Evolutionary conservation across 1,284 basidiomycete species (phyloP).

Genomic region (Xerocomus amazonicus): DNA sequence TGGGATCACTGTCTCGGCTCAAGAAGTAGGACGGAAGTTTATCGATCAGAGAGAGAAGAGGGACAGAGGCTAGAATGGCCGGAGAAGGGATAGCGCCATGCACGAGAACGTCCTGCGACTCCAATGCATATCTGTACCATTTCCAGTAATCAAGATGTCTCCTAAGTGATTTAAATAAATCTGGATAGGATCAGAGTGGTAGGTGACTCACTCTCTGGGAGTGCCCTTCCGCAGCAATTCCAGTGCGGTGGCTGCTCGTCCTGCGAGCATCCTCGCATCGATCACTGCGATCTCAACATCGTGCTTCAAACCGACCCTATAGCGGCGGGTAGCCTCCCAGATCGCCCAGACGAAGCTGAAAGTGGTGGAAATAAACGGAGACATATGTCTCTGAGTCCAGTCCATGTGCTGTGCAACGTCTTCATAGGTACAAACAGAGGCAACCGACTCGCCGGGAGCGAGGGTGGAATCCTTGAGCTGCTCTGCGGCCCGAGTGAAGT

Average conservation of each 20-base stretch:
- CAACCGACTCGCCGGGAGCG: slow-evolving; percentile 33
- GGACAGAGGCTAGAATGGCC: slow-evolving; percentile 65
- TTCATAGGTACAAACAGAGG: slow-evolving; percentile 44
- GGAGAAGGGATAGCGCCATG: slow-evolving; percentile 61
- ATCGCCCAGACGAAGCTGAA: slow-evolving; percentile 78
- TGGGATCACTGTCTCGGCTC: slow-evolving; percentile 35
- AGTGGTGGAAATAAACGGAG: slow-evolving; percentile 67
- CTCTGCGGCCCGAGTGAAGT: slow-evolving; percentile 41
- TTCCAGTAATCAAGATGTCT: slow-evolving; percentile 64
- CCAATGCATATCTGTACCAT: slow-evolving; percentile 69
- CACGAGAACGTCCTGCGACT: slow-evolving; percentile 71
- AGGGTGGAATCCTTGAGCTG: slow-evolving; percentile 31
- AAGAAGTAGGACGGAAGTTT: slow-evolving; percentile 71
- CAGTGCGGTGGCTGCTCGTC: slow-evolving; percentile 58
- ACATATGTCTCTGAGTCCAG: slow-evolving; percentile 66
- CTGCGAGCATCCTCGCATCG: slow-evolving; percentile 56
- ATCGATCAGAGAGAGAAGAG: slow-evolving; percentile 57
- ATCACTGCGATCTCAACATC: slow-evolving; percentile 74
- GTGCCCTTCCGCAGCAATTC: slow-evolving; percentile 53
- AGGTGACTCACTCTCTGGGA: slow-evolving; percentile 46
- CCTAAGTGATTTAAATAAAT: slow-evolving; percentile 34
- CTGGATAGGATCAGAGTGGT: background rate
- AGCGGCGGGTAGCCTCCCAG: slow-evolving; percentile 74
- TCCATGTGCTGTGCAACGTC: slow-evolving; percentile 69
- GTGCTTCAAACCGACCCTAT: slow-evolving; percentile 64